Evolutionary conservation across 2,329 filamentous ascomycete genomes (phyloP).

Genomic region (Capronia americana): DNA sequence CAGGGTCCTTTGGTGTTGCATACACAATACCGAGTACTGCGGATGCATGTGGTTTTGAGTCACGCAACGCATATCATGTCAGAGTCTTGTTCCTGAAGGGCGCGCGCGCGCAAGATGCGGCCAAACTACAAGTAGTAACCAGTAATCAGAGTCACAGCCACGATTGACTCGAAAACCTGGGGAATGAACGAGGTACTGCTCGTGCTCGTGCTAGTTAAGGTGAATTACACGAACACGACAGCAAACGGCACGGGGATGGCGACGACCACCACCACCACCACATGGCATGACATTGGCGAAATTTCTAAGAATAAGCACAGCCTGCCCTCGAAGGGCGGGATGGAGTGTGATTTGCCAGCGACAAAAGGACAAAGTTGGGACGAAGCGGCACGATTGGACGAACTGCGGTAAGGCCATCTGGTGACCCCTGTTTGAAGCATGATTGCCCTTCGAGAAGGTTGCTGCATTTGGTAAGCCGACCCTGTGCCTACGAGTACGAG

Average conservation of each 20-base stretch:
- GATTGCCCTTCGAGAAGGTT: conserved; percentile 25
- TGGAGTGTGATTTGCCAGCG: background rate
- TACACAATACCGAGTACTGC: background rate
- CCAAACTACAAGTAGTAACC: background rate
- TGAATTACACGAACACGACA: background rate
- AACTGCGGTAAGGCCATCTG: background rate
- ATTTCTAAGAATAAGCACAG: conserved; percentile 26
- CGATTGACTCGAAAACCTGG: background rate
- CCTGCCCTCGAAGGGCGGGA: background rate
- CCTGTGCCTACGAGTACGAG: background rate
- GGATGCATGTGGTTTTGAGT: background rate
- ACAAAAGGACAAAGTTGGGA: conserved; percentile 15
- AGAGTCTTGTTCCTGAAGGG: background rate
- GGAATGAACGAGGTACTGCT: background rate
- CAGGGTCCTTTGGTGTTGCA: conserved; percentile 9
- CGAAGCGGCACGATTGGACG: background rate
- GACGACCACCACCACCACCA: background rate
- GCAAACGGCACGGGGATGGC: background rate
- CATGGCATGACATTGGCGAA: no score
- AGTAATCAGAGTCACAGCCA: no score
- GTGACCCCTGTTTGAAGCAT: background rate
- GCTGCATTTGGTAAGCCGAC: conserved; percentile 21
- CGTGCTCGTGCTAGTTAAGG: background rate
- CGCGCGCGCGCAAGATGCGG: conserved; percentile 5
- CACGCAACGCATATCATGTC: background rate